phyloP scores from a whole-genome alignment of 2,329 filamentous ascomycete species.

The Colletotrichum navitas region DNA sequence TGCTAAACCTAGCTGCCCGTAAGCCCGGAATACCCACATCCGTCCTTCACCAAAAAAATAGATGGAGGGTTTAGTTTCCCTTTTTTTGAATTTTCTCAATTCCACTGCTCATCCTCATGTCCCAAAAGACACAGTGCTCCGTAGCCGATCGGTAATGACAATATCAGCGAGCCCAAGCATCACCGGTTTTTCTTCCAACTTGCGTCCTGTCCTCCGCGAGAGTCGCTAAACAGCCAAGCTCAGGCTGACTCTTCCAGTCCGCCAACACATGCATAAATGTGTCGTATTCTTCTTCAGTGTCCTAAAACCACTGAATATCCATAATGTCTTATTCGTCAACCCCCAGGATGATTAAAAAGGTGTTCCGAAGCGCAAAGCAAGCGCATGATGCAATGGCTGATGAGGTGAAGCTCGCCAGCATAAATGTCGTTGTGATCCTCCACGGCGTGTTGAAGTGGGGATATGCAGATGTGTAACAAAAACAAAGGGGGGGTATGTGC shows the following conservation, averaged over 20 bases:
- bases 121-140: slow-evolving; percentile 38
- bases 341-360: slow-evolving; percentile 34
- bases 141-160: slow-evolving; percentile 31
- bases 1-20: slow-evolving; percentile 34
- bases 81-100: slow-evolving; percentile 3
- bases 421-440: slow-evolving; percentile 31
- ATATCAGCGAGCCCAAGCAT: slow-evolving; percentile 40
- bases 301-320: slow-evolving; percentile 1
- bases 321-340: slow-evolving; percentile 22
- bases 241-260: slow-evolving; percentile 15
- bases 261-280: slow-evolving; percentile 19
- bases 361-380: slow-evolving; percentile 28
- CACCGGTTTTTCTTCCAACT: background rate
- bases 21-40: slow-evolving; percentile 36
- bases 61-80: slow-evolving; percentile 1
- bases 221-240: slow-evolving; percentile 21
- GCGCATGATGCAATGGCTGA: slow-evolving; percentile 18
- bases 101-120: slow-evolving; percentile 35
- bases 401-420: slow-evolving; percentile 35
- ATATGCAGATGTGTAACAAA: slow-evolving; percentile 32
- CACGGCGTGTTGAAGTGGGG: slow-evolving; percentile 42
- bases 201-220: slow-evolving; percentile 28
- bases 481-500: slow-evolving; percentile 39
- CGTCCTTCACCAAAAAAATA: slow-evolving; percentile 33
- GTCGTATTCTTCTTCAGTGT: slow-evolving; percentile 8